Conservation (phyloP, 2,329 filamentous ascomycete species). For the Botrytis porri region DNA sequence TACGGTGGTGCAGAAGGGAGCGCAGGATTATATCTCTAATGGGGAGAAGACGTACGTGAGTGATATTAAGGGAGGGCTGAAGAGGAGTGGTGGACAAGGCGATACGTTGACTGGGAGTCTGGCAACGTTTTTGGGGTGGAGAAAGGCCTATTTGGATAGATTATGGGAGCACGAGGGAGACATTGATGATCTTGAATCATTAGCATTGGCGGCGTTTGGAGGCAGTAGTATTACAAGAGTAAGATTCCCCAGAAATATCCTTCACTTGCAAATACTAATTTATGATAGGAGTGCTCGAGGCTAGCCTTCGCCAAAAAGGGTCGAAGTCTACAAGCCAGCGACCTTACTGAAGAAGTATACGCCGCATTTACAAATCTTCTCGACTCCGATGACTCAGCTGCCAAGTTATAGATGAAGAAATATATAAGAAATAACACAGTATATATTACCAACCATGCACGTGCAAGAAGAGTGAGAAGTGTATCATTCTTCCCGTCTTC, state of each 20-base stretch:
- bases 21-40: constrained; percentile 78
- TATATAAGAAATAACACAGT: background rate
- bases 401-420: constrained; percentile 31
- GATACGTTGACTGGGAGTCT: constrained; percentile 90
- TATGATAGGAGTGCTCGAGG: constrained; percentile 69
- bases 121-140: constrained; percentile 85
- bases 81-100: constrained; percentile 90
- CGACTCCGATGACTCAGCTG: constrained; percentile 57
- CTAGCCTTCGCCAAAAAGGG: constrained; percentile 84
- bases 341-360: constrained; percentile 88
- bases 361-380: constrained; percentile 76
- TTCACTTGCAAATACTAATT: constrained; percentile 26
- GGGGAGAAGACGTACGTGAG: constrained; percentile 71
- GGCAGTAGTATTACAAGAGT: constrained; percentile 84
- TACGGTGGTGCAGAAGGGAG: constrained; percentile 87
- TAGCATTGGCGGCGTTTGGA: constrained; percentile 79
- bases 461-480: background rate
- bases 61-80: constrained; percentile 76
- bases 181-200: constrained; percentile 55
- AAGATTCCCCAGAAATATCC: constrained; percentile 36
- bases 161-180: constrained; percentile 67
- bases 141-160: constrained; percentile 78
- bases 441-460: background rate
- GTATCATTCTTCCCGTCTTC: background rate
- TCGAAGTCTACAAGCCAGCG: constrained; percentile 84